Evolutionary conservation across 2,329 filamentous ascomycete genomes (phyloP).

Genomic region (Whalleya microplaca): DNA sequence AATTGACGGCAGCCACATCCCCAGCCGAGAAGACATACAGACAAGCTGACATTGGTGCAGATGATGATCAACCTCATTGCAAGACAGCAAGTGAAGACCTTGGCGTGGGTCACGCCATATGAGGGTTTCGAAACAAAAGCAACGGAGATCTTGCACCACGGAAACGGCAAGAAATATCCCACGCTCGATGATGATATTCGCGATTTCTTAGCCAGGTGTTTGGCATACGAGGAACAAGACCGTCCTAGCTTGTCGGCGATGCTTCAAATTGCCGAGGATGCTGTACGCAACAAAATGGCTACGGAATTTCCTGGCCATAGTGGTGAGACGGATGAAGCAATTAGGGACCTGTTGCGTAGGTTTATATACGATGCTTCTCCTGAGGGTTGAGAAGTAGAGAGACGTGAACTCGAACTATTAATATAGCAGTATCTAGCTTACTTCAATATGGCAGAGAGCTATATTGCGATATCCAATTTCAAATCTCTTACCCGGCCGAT

Average conservation of each 20-base stretch:
- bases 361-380: conserved; percentile 14
- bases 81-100: not conserved
- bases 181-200: conserved; percentile 13
- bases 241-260: conserved; percentile 4
- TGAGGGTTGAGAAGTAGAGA: no score
- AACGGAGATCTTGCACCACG: conserved; percentile 14
- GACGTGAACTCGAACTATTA: no score
- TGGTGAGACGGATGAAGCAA: conserved; percentile 7
- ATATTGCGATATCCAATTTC: no score
- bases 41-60: conserved; percentile 4
- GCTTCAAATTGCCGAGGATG: conserved; percentile 8
- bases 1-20: not conserved
- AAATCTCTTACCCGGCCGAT: no score
- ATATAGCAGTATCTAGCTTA: no score
- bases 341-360: not conserved
- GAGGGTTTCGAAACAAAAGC: conserved; percentile 9
- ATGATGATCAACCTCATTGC: conserved; percentile 13
- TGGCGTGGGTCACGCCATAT: not conserved
- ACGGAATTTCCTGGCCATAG: not conserved
- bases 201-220: conserved; percentile 12
- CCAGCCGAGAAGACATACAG: not conserved
- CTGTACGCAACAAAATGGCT: conserved; percentile 7
- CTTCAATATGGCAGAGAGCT: no score
- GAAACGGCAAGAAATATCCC: conserved; percentile 7
- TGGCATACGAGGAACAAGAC: conserved; percentile 1